Evolutionary conservation across 78 protist species (phyloP).

Genomic region (Dictyostelium brefeldianum): DNA sequence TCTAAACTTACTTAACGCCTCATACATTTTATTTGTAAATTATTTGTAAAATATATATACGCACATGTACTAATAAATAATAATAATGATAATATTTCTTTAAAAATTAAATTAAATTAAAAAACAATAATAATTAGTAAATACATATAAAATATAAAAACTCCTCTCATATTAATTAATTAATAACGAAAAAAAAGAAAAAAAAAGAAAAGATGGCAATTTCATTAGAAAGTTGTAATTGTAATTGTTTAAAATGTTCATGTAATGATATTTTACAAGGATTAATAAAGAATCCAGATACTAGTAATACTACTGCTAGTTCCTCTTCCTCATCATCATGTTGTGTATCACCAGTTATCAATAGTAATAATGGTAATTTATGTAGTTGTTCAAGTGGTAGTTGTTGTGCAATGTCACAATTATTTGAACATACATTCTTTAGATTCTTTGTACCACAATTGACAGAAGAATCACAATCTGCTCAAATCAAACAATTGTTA

Average conservation of each 20-base stretch:
- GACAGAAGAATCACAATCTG: neutral
- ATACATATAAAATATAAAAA: no score
- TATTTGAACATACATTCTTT: slow-evolving; percentile 1
- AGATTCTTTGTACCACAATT: slow-evolving; percentile 10
- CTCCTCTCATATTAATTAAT: no score
- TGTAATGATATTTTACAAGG: slow-evolving; percentile 29
- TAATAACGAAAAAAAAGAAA: neutral
- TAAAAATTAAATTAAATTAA: no score
- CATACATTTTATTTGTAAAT: no score
- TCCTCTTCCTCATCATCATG: neutral
- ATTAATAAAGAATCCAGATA: neutral
- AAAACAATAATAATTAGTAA: no score
- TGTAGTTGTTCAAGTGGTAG: neutral
- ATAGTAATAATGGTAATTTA: neutral
- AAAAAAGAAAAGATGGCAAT: slow-evolving; percentile 32
- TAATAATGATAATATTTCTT: no score
- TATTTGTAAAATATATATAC: no score
- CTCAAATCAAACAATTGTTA: neutral
- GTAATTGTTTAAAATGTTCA: slow-evolving; percentile 2
- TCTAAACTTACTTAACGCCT: no score
- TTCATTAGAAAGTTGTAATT: slow-evolving; percentile 21
- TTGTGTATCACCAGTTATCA: neutral
- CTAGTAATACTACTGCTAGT: neutral
- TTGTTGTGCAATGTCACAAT: slow-evolving; percentile 6
- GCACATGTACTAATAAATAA: no score